Percentiles rank a stretch among this genome's conserved stretches.
Evolutionary conservation across 306 rosid genomes (phyloP).

Genomic region (Rosa multiflora): DNA sequence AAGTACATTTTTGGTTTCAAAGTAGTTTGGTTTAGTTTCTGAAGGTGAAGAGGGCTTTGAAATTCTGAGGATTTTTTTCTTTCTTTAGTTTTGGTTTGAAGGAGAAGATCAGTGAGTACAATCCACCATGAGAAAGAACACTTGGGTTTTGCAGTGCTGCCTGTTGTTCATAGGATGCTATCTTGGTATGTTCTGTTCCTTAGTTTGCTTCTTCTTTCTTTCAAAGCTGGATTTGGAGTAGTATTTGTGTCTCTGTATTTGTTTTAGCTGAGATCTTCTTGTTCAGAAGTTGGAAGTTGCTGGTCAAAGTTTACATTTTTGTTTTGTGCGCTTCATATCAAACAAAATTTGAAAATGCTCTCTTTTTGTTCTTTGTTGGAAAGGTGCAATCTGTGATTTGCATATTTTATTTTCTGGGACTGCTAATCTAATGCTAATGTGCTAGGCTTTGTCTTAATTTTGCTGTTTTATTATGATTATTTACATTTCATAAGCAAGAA

Average conservation of each 20-base stretch:
- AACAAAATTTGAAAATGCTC: background rate
- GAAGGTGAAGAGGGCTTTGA: background rate
- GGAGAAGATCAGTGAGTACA: background rate
- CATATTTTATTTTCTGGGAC: background rate
- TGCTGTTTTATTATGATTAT: background rate
- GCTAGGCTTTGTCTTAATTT: background rate
- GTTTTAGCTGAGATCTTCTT: constrained; percentile 19
- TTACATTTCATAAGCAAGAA: background rate
- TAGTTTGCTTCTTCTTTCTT: background rate
- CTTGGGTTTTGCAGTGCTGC: constrained; percentile 43
- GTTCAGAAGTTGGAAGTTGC: constrained; percentile 11
- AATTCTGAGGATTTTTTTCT: background rate
- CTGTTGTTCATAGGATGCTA: constrained; percentile 43
- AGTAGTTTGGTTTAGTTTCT: background rate
- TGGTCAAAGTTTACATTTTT: constrained; percentile 9
- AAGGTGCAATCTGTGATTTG: constrained; percentile 10
- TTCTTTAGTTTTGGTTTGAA: background rate
- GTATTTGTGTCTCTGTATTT: background rate
- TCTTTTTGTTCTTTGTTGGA: background rate
- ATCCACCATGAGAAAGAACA: constrained; percentile 33
- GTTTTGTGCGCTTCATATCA: background rate
- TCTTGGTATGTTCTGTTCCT: constrained; percentile 54
- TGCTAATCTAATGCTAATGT: background rate
- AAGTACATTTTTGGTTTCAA: background rate
- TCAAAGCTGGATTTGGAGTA: background rate